Evolutionary conservation across 1,284 basidiomycete species (phyloP).

Genomic region (Naganishia cerealis): DNA sequence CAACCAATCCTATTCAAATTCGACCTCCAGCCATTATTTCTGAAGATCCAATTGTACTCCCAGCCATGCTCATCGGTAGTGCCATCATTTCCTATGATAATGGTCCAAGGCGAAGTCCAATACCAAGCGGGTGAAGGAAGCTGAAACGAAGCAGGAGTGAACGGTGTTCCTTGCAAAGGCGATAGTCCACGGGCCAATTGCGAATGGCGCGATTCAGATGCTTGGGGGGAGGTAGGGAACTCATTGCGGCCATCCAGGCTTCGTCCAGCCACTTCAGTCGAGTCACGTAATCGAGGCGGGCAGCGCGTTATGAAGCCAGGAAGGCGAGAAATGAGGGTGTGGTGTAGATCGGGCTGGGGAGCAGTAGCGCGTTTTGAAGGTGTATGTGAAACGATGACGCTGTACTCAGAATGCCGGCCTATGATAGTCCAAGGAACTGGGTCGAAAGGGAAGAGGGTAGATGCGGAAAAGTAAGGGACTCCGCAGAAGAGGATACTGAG

Average conservation of each 20-base stretch:
- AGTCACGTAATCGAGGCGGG: too few species aligned
- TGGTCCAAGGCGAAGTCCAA: constrained; percentile 53
- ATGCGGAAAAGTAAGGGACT: constrained; percentile 49
- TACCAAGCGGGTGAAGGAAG: constrained; percentile 50
- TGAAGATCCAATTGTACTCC: constrained; percentile 54
- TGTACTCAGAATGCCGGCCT: constrained; percentile 36
- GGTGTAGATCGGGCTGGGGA: not conserved
- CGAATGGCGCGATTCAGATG: not conserved
- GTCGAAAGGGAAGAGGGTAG: constrained; percentile 49
- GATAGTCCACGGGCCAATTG: not conserved
- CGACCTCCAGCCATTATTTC: constrained; percentile 43
- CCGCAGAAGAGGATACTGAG: constrained; percentile 49
- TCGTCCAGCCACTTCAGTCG: too few species aligned
- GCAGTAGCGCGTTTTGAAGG: not conserved
- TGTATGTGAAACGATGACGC: constrained; percentile 28
- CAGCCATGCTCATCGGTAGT: constrained; percentile 53
- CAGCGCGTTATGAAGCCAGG: not conserved
- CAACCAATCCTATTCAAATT: constrained; percentile 47
- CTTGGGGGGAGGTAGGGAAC: too few species aligned
- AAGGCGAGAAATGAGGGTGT: not conserved
- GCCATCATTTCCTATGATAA: constrained; percentile 51
- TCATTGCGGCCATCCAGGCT: too few species aligned
- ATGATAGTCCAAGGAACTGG: constrained; percentile 51
- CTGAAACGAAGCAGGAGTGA: constrained; percentile 49
- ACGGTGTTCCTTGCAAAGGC: constrained; percentile 43